Evolutionary conservation across 306 rosid species (phyloP), one percentile per base, ranked within the genome.

Genomic region (Quercus gilva): DNA sequence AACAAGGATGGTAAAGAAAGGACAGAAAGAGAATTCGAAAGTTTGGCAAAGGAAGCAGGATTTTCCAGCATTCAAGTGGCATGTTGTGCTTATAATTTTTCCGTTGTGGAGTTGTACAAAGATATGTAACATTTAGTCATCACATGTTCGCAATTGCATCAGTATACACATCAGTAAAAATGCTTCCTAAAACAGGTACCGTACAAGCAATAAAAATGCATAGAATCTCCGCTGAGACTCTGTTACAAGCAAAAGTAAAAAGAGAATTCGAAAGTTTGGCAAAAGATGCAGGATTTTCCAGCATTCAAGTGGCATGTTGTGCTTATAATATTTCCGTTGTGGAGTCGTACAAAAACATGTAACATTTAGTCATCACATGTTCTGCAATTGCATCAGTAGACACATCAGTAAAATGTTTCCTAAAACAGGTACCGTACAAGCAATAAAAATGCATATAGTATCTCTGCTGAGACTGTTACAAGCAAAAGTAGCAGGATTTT

Each of bases 401-500:
- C 69, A 28, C 69, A 15, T 63, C 37, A 6, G 12, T 28, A 63
- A 63, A 14, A 29, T 5, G 19, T 29, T 19, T 12, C 21, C 43
- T 4, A 64, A 15, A 29, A 6, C 31, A 28, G 6, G 70, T 17
- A 23, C 29, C 5, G 6, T 1, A 23, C 26, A 26, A 59, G 29
- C 4, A 26, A 59, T 59, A 23, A 23, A 59, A 1, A 59, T 3
- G 15, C 17, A 21, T 21, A 58, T 21, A 58, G 65, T 10, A 23
- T 5, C 17, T 59, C 31, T 37, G 3, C 45, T 37, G 45, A 37
- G 45, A 37, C 45, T 63, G 55, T 37, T 37, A 37, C 45, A 37
- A 37, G 86, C 80, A 74, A 70, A 60, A 61, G 74, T 5, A 70
- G 83, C 78, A 5, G 86, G 86, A 49, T 83, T 75, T 63, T 70